Conservation (phyloP, 352 stramenopile genomes). For the Halophytophthora batemanensis region DNA sequence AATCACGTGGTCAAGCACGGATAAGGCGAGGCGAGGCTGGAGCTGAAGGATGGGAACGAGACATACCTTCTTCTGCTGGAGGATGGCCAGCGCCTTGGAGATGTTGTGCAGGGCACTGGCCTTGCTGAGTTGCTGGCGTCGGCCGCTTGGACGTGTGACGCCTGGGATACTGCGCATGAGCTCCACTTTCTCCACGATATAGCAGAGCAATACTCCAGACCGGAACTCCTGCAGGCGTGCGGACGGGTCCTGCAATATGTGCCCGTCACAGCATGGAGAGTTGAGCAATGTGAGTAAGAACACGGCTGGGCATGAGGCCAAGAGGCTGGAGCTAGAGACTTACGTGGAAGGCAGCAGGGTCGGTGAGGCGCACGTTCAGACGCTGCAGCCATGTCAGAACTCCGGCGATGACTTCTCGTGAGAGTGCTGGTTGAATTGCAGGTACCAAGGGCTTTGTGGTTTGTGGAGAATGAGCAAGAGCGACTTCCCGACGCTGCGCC, state of each 20-base stretch:
- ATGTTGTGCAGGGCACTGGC: conserved; percentile 76
- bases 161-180: conserved; percentile 62
- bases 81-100: conserved; percentile 51
- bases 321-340: neutral
- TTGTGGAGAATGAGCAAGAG: neutral
- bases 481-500: too few species aligned
- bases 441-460: neutral
- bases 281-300: too few species aligned
- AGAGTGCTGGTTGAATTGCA: neutral
- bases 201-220: conserved; percentile 56
- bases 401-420: conserved; percentile 9
- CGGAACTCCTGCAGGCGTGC: conserved; percentile 45
- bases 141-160: conserved; percentile 23
- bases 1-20: neutral
- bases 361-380: conserved; percentile 27
- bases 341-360: conserved; percentile 33
- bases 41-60: too few species aligned
- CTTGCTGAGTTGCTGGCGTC: conserved; percentile 31
- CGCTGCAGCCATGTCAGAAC: conserved; percentile 40
- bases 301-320: neutral
- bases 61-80: conserved; percentile 61
- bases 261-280: too few species aligned
- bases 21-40: too few species aligned
- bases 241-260: conserved; percentile 21
- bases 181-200: conserved; percentile 69